Base-by-base conservation (phyloP, 2,329 filamentous ascomycete species). In the Alternaria postmessia region DNA sequence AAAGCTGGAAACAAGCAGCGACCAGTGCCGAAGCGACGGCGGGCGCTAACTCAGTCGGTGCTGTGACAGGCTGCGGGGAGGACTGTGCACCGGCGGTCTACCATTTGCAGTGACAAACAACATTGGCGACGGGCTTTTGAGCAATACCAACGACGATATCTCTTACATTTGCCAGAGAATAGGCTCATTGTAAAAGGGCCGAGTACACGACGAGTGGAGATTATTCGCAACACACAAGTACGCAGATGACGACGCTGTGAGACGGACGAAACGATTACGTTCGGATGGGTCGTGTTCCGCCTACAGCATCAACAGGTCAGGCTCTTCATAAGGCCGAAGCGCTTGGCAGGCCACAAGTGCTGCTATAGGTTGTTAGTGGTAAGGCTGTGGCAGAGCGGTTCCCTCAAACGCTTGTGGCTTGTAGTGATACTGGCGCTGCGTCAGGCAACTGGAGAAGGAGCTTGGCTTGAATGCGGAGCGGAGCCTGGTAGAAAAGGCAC, bases 1-100 rank as follows among this genome's bases (percentile, higher is more conserved):
- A 72, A 64, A 66, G 70, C 66, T 63, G 69, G 68, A 78, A 78
- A 78, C 75, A 78, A 77, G 71, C 68, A 67, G 68, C 69, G 61
- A 68, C 71, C 63, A 66, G 69, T 58, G 55, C 63, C 65, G 63
- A 69, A 68, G 68, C 61, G 65, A 72, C 69, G 62, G 70, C 75
- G 75, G 75, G 74, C 75, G 75, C 75, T 77, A 76, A 72, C 70
- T 64, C 52, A 54, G 69, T 72, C 68, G 48, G 66, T 58, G 61
- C 55, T 54, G 62, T 73, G 70, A 70, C 73, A 71, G 73, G 63
- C 67, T 68, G 61, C 57, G 41, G 64, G 39, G 59, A 59, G 73
- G 67, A 67, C 75, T 71, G 70, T 75, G 75, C 72, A 54, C 61
- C 47, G 62, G 62, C 57, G 41, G 49, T 58, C 47, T 55, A 6